Evolutionary conservation across 306 rosid species (phyloP).

Genomic region (Medicago lupulina): DNA sequence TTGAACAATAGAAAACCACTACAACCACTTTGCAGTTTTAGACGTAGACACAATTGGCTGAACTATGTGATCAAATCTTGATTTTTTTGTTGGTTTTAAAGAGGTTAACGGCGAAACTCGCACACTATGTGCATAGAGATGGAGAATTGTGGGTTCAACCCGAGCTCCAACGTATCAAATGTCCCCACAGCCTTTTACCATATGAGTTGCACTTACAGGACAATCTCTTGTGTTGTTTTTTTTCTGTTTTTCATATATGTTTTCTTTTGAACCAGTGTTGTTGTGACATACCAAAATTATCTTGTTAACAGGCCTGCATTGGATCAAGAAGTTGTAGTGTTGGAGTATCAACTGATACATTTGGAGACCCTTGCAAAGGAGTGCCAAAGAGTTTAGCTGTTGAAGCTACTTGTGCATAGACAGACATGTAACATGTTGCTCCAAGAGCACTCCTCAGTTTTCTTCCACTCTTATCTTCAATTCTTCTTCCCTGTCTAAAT

Average conservation of each 20-base stretch:
- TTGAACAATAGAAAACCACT: too few species aligned
- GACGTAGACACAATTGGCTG: background rate
- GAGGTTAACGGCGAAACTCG: too few species aligned
- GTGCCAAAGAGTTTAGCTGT: slow-evolving; percentile 89
- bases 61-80: background rate
- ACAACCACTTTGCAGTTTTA: background rate
- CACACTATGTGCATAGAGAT: too few species aligned
- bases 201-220: too few species aligned
- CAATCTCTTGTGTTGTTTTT: too few species aligned
- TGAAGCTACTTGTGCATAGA: slow-evolving; percentile 78
- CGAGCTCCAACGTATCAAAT: too few species aligned
- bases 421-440: slow-evolving; percentile 29
- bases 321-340: slow-evolving; percentile 80
- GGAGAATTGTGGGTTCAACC: too few species aligned
- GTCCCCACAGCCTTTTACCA: too few species aligned
- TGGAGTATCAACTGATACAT: slow-evolving; percentile 62
- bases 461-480: slow-evolving; percentile 38
- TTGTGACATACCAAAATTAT: background rate
- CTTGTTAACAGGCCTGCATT: slow-evolving; percentile 72
- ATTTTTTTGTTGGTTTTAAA: too few species aligned
- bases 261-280: background rate
- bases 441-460: slow-evolving; percentile 10
- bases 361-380: slow-evolving; percentile 86
- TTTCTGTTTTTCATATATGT: background rate
- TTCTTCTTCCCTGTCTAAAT: slow-evolving; percentile 26